Base-by-base conservation (phyloP, 2,329 filamentous ascomycete genomes). In the Dactylellina leptospora region DNA sequence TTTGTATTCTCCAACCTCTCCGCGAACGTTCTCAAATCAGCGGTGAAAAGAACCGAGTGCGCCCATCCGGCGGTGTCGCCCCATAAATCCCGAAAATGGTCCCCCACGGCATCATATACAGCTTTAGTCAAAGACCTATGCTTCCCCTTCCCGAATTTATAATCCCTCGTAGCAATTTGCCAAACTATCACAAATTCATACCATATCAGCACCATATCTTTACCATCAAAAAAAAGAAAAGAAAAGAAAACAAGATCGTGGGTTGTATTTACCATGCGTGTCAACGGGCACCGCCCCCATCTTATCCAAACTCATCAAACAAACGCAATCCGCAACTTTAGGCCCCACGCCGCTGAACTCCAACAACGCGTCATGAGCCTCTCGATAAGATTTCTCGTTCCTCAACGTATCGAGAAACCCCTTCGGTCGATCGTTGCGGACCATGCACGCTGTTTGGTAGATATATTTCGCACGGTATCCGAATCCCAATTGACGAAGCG, bases 121-220 rank as follows among this genome's bases (percentile, higher is more conserved):
- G 85, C 86, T 78, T 96, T 96, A 11, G 90, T 97, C 74, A 99
- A 84, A 48, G 91, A 93, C 78, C 92, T 93, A 73, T 90, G 84
- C 78, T 91, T 93, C 6, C 86, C 87, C 76, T 88, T 91, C 4
- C 91, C 91, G 77, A 99, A 96, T 69, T 89, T 92, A 81, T 99
- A 99, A 80, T 99, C 95, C 58, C 95, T 85, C 79, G 96, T 91
- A 0, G 95, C 96, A 78, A 99, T 97, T 82, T 97, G 93, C 93
- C 93, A 97, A 10, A 99, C 92, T 85, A 66, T 61, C 73, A 42
- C 64, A 59, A 48, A 61, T 16, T 33, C 9, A 8, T 28, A 1
- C 11, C 16, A 18, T 28, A 8, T 18, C 27, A 11, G 8, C 18
- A 5, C 42, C 25, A 28, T 20, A 20, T 27, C 25, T 16, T 18